Conservation (phyloP, 2,329 filamentous ascomycete species). For the Alternaria ethzedia region DNA sequence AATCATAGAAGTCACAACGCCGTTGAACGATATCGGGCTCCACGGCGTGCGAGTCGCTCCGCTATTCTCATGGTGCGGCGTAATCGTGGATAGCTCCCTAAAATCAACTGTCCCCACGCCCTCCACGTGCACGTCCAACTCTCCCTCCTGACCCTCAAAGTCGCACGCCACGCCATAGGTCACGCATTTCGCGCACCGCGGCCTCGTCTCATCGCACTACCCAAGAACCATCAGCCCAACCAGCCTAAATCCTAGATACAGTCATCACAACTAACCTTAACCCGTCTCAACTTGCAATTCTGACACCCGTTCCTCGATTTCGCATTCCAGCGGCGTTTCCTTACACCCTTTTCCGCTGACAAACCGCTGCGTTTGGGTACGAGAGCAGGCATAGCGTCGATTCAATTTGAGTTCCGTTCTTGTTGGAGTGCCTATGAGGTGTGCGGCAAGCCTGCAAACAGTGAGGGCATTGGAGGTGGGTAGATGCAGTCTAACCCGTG, state of each 20-base stretch:
- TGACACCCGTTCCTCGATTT: conserved; percentile 63
- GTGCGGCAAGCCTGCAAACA: neutral
- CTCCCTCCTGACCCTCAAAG: conserved; percentile 25
- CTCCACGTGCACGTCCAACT: neutral
- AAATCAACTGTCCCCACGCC: neutral
- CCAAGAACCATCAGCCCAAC: neutral
- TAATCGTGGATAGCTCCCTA: neutral
- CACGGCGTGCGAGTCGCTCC: neutral
- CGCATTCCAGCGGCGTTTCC: conserved; percentile 40
- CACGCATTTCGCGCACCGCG: conserved; percentile 57
- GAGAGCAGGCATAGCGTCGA: conserved; percentile 21
- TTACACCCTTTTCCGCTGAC: neutral
- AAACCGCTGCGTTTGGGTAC: neutral
- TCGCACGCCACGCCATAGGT: conserved; percentile 58
- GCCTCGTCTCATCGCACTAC: conserved; percentile 62
- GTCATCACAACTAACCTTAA: conserved; percentile 54
- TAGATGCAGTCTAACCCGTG: neutral
- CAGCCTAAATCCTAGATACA: neutral
- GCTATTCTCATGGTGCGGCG: neutral
- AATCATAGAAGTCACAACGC: conserved; percentile 19
- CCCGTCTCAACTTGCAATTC: conserved; percentile 62
- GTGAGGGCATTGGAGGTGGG: neutral
- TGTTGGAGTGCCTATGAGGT: neutral
- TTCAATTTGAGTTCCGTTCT: neutral
- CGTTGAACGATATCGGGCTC: conserved; percentile 20